Evolutionary conservation across 306 rosid species (phyloP), one percentile per base, ranked within the genome.

Genomic region (Cotoneaster glaucophyllus): DNA sequence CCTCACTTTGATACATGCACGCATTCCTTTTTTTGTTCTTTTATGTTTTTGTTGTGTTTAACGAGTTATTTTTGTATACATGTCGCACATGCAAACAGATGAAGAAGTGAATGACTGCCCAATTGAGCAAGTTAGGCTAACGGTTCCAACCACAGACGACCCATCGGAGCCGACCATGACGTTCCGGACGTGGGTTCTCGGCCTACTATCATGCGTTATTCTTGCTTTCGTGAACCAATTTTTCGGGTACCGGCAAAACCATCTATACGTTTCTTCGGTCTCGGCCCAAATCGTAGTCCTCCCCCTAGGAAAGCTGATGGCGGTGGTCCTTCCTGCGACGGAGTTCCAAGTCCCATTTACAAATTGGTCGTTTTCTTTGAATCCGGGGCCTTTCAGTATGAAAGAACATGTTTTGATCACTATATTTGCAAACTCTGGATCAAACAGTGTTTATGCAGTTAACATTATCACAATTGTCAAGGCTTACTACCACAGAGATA

Each of bases 331-430:
- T 6, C 88, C 80, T 0, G 39, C 18, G 12, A 79, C 58, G 21
- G 19, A 8, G 3, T 44, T 81, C 32, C 44, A 11, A 31, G 19
- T 84, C 3, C 84, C 84, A 0, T 37, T 73, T 13, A 61, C 66
- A 6, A 77, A 77, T 11, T 73, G 79, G 82, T 41, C 77, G 0
- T 76, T 82, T 53, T 74, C 88, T 1, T 57, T 79, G 77, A 82
- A 85, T 53, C 88, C 88, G 14, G 85, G 85, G 2, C 88, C 85
- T 4, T 82, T 85, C 64, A 78, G 80, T 43, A 12, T 85, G 43
- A 85, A 85, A 34, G 88, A 85, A 53, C 85, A 82, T 66, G 82
- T 73, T 5, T 48, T 81, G 43, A 71, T 84, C 76, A 84, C 85
- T 9, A 82, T 82, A 29, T 82, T 85, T 41, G 84, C 84, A 28